Conservation (phyloP, 2,329 filamentous ascomycete genomes). For the Sclerotinia minor region DNA sequence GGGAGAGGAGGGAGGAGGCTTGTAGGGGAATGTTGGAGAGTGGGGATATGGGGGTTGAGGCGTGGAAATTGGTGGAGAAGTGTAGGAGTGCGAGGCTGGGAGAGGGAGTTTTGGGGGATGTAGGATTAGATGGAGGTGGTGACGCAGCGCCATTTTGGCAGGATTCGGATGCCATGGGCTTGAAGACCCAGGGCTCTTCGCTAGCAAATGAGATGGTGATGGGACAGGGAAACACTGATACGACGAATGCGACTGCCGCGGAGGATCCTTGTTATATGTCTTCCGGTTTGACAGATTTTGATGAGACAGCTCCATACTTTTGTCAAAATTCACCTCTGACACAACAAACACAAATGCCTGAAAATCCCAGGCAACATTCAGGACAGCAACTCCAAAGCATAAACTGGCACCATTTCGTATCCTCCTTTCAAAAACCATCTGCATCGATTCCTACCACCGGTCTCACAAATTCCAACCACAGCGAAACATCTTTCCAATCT, state of each 20-base stretch:
- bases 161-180: neutral
- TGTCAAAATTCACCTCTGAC: neutral
- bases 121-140: neutral
- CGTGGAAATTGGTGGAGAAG: conserved; percentile 3
- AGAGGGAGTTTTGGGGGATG: neutral
- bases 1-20: conserved; percentile 10
- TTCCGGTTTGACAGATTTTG: neutral
- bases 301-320: neutral
- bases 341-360: neutral
- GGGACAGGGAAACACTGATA: neutral
- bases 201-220: neutral
- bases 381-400: neutral
- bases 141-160: no score
- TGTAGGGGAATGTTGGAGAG: conserved; percentile 8
- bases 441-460: no score
- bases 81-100: conserved; percentile 15
- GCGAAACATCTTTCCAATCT: no score
- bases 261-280: neutral
- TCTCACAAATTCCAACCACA: no score
- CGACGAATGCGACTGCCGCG: neutral
- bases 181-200: no score
- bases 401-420: neutral
- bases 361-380: neutral
- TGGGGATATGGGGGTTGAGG: neutral
- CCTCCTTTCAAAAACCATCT: neutral